Percentiles rank a stretch among this genome's conserved stretches.
phyloP scores from a whole-genome alignment of 2,329 filamentous ascomycete genomes.

The Fusarium tuaranense region DNA sequence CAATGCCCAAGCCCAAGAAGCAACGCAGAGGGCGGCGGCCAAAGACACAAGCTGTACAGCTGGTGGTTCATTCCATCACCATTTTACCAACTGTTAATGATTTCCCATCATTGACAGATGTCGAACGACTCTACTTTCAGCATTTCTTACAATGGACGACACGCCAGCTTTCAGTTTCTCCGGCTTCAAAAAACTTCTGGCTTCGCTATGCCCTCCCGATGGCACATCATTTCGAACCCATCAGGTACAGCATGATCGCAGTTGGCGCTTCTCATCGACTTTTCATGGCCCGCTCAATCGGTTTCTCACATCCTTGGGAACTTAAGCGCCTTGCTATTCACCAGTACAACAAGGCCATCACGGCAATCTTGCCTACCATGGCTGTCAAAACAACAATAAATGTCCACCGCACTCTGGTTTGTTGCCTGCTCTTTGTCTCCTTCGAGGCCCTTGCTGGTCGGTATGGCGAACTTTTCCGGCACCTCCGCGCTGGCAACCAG shows the following conservation, averaged over 20 bases:
- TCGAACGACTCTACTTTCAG: neutral
- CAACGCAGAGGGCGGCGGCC: neutral
- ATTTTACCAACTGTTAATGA: neutral
- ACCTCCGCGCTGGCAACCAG: neutral
- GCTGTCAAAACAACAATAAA: neutral
- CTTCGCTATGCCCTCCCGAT: slow-evolving; percentile 12
- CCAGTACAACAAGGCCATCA: neutral
- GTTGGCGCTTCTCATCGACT: slow-evolving; percentile 14
- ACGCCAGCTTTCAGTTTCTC: neutral
- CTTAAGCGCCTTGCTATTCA: neutral
- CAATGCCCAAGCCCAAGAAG: neutral
- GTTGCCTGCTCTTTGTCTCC: neutral
- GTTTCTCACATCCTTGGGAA: neutral
- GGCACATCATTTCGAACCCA: neutral
- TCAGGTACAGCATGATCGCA: slow-evolving; percentile 12
- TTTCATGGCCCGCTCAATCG: slow-evolving; percentile 6
- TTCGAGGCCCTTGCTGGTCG: neutral
- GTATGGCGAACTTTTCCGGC: neutral
- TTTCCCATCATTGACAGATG: neutral
- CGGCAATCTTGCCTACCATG: neutral
- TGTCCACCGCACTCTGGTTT: neutral
- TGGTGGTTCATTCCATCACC: neutral
- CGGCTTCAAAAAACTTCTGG: slow-evolving; percentile 7
- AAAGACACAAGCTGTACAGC: neutral
- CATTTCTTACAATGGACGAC: neutral